Percentiles rank a stretch among this genome's conserved stretches.
These are phyloP conservation scores for Fusarium nelsonii DNA, from an alignment of 2,329 filamentous ascomycete genomes.

Conservation along the genomic window DNA sequence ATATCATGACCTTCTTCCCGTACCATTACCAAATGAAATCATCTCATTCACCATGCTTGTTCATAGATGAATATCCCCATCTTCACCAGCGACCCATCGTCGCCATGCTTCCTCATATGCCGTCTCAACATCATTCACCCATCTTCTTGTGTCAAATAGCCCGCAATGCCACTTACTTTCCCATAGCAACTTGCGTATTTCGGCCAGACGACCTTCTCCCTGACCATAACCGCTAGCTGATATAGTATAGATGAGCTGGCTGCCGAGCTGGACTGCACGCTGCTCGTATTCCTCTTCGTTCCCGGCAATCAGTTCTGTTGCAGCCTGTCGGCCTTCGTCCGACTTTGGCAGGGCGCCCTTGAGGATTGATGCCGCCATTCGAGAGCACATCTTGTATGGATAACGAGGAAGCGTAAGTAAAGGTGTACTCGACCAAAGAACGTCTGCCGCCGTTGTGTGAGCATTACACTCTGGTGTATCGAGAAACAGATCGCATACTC, in stretches of 20 bases:
- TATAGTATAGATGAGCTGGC: slow-evolving; percentile 69
- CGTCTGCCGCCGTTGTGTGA: slow-evolving; percentile 95
- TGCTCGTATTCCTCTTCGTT: slow-evolving; percentile 88
- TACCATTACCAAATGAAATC: not conserved
- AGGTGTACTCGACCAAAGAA: slow-evolving; percentile 96
- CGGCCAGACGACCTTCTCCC: slow-evolving; percentile 76
- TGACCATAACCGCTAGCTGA: slow-evolving; percentile 61
- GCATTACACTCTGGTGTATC: slow-evolving; percentile 99
- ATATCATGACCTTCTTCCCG: not conserved
- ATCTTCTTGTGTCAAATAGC: slow-evolving; percentile 90
- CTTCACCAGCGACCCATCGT: slow-evolving; percentile 85
- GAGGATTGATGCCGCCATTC: slow-evolving; percentile 96
- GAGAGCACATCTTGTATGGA: slow-evolving; percentile 98
- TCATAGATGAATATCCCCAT: slow-evolving; percentile 91
- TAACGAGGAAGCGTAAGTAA: slow-evolving; percentile 91
- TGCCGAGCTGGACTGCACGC: slow-evolving; percentile 76
- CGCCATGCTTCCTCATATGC: slow-evolving; percentile 92
- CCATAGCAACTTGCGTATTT: slow-evolving; percentile 85
- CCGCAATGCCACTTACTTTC: slow-evolving; percentile 86
- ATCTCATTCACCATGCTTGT: not conserved
- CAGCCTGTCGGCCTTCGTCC: slow-evolving; percentile 74
- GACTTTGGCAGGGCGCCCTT: slow-evolving; percentile 85
- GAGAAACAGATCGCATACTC: slow-evolving; percentile 93
- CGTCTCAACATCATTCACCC: slow-evolving; percentile 89
- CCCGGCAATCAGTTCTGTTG: slow-evolving; percentile 79